These are phyloP conservation scores for Phaseolus coccineus DNA, from an alignment of 331 rosid species.

Conservation along the genomic window DNA sequence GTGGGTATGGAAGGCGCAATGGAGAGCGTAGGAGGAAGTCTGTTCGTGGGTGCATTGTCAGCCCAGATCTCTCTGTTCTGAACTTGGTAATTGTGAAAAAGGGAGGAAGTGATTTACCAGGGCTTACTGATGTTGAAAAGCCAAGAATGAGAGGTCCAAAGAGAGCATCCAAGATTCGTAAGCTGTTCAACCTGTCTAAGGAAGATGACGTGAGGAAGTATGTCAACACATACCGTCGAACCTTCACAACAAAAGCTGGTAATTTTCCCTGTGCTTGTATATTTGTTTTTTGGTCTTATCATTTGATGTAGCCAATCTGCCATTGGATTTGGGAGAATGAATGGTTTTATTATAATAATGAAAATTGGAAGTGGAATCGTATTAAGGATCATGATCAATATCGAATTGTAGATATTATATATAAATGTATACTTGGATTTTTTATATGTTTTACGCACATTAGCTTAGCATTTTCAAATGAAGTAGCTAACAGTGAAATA, in stretches of 20 bases:
- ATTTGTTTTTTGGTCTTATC: not conserved
- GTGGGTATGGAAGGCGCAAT: slow-evolving; percentile 47
- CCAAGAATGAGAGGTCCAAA: slow-evolving; percentile 48
- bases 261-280: not conserved
- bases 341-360: too few relatives aligned
- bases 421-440: not conserved
- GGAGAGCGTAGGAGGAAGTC: slow-evolving; percentile 47
- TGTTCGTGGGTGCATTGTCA: slow-evolving; percentile 48
- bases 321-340: not conserved
- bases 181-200: slow-evolving; percentile 44
- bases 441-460: not conserved
- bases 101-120: slow-evolving; percentile 43
- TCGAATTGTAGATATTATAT: not conserved
- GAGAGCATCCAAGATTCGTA: slow-evolving; percentile 43
- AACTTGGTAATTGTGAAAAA: slow-evolving; percentile 47
- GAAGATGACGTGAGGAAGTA: slow-evolving; percentile 49
- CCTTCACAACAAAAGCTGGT: slow-evolving; percentile 40
- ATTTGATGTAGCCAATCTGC: not conserved
- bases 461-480: not conserved
- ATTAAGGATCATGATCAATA: not conserved
- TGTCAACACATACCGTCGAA: slow-evolving; percentile 46
- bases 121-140: slow-evolving; percentile 39
- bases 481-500: not conserved
- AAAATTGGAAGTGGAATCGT: too few relatives aligned
- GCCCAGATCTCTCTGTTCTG: slow-evolving; percentile 47